Base-by-base conservation (phyloP, 106 monocot genomes). In the Alisma plantagoaquatica region DNA sequence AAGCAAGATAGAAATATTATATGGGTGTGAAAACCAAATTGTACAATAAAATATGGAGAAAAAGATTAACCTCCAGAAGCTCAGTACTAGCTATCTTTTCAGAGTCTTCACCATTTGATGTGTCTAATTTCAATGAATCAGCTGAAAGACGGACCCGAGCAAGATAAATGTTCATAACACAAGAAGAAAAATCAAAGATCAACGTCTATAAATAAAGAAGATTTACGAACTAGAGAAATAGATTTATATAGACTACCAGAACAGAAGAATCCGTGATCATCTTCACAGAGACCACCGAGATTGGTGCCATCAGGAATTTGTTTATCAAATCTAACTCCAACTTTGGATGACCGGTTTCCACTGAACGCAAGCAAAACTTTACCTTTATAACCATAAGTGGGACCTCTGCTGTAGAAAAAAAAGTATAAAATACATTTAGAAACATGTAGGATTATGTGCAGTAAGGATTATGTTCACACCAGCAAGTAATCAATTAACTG, bases 221-320 rank as follows among this genome's bases (percentile, higher is more conserved):
- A n/a, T n/a, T n/a, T n/a, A n/a, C n/a, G n/a, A n/a, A n/a, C n/a
- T n/a, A n/a, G n/a, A n/a, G n/a, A n/a, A n/a, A 22, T 2, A 25
- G 19, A 29, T 24, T 19, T 41, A 19, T 48, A 32, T 55, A 4
- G 23, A 60, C 65, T 32, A 90, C 90, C 82, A 70, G 62, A 31
- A 67, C 89, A 90, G 49, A 90, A 98, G 79, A 90, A 98, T 17
- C 98, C 98, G 64, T 78, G 98, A 70, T 98, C 90, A 59, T 82
- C 85, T 70, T 98, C 98, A 38, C 98, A 98, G 32, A 90, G 60
- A 20, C 90, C 85, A 23, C 98, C 98, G 58, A 98, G 81, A 72
- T 98, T 87, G 68, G 73, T 98, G 18, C 98, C 98, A 30, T 98
- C 82, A 50, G 66, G 67, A 54, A 98, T 77, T 70, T 76, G 79